Conservation (phyloP, 75 land plant species). For the Pinus tabuliformis region DNA sequence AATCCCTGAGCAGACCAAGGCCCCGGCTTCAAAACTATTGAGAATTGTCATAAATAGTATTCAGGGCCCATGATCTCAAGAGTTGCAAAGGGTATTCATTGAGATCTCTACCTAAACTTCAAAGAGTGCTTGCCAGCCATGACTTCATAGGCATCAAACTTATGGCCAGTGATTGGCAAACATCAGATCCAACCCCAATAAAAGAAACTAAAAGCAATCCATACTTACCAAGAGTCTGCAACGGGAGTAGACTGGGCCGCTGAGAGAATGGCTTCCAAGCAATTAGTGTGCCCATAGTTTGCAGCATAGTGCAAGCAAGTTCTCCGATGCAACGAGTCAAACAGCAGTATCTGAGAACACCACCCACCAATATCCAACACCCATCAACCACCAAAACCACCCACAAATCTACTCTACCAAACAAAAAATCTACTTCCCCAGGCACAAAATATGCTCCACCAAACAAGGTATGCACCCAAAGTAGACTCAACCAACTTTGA, state of each 20-base stretch:
- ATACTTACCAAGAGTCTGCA: conserved; percentile 72
- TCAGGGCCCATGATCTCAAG: not conserved
- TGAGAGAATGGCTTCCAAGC: conserved; percentile 63
- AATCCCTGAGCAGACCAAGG: not conserved
- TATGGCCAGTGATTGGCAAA: not conserved
- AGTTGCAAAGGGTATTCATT: not conserved
- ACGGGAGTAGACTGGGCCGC: conserved; percentile 64
- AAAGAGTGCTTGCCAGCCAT: too few relatives aligned
- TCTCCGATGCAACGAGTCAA: conserved; percentile 74
- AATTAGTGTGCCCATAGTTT: conserved; percentile 68
- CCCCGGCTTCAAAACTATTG: not conserved
- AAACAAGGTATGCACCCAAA: not conserved
- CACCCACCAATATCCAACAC: not conserved
- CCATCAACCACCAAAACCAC: not conserved
- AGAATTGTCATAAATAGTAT: not conserved
- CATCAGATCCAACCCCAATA: not conserved
- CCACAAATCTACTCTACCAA: not conserved
- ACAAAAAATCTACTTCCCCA: not conserved
- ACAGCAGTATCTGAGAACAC: conserved; percentile 59
- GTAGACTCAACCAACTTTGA: not conserved
- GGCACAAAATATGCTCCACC: not conserved
- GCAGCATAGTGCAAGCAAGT: conserved; percentile 97
- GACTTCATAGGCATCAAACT: not conserved
- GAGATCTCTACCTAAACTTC: not conserved
- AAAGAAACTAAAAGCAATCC: too few relatives aligned